Evolutionary conservation across 2,329 filamentous ascomycete species (phyloP).

Genomic region (Aspergillus sp.): DNA sequence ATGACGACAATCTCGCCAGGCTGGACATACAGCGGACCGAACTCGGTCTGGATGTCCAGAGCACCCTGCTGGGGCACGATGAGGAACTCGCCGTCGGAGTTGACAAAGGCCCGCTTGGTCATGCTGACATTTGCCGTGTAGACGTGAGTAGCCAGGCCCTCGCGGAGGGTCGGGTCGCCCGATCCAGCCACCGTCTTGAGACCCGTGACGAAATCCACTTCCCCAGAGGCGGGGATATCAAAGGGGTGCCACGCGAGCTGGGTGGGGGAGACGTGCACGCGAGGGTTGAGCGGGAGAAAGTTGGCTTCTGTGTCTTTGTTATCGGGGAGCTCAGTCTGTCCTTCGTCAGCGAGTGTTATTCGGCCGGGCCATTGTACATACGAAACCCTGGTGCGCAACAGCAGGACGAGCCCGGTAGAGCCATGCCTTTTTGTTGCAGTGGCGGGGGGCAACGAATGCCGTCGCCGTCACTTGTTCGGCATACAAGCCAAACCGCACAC

Average conservation of each 20-base stretch:
- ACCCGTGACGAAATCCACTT: conserved; percentile 57
- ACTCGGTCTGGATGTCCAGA: conserved; percentile 67
- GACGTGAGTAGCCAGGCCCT: conserved; percentile 56
- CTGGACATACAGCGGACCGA: conserved; percentile 63
- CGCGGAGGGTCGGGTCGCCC: conserved; percentile 57
- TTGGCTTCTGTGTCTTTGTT: conserved; percentile 33
- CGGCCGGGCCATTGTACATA: conserved; percentile 15
- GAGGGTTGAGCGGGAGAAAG: conserved; percentile 46
- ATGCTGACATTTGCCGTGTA: conserved; percentile 57
- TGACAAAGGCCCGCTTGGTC: conserved; percentile 57
- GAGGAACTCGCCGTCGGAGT: conserved; percentile 64
- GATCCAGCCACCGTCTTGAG: conserved; percentile 56
- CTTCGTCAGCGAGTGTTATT: too few species aligned
- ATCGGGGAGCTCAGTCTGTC: conserved; percentile 48
- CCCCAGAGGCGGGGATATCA: conserved; percentile 48
- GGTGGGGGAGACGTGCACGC: conserved; percentile 56
- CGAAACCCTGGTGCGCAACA: conserved; percentile 55
- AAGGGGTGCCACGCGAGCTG: conserved; percentile 60
- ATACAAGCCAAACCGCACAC: conserved; percentile 35
- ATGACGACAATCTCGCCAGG: conserved; percentile 69
- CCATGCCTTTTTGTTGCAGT: conserved; percentile 60
- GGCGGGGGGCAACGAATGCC: conserved; percentile 57
- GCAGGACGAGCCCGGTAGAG: conserved; percentile 58
- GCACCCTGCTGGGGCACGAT: conserved; percentile 65
- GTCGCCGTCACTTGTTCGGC: conserved; percentile 55